Conservation (phyloP, 495 filamentous ascomycete species). For the Penicillium paradoxum region DNA sequence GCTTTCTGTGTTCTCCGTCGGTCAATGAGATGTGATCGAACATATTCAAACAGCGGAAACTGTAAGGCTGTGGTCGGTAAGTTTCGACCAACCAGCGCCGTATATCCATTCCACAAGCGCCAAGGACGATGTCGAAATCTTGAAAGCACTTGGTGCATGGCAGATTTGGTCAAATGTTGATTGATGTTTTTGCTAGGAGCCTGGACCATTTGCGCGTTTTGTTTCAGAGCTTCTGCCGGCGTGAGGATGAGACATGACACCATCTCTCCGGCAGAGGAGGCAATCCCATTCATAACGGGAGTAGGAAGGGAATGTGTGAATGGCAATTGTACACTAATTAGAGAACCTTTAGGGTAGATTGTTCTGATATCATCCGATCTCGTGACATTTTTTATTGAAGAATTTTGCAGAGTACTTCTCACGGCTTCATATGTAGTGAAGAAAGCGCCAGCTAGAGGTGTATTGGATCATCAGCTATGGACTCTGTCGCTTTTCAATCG, state of each 20-base stretch:
- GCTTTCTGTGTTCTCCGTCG: constrained; percentile 23
- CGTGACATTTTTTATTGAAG: constrained; percentile 23
- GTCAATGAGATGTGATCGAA: constrained; percentile 44
- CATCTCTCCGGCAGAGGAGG: constrained; percentile 70
- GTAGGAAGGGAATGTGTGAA: constrained; percentile 46
- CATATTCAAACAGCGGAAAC: constrained; percentile 77
- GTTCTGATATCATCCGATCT: background rate
- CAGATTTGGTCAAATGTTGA: constrained; percentile 1
- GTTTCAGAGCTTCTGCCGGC: constrained; percentile 87
- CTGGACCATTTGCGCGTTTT: constrained; percentile 75
- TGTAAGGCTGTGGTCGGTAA: constrained; percentile 83
- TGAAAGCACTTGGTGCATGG: constrained; percentile 49
- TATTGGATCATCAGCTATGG: background rate
- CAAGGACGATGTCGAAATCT: constrained; percentile 40
- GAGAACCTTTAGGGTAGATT: constrained; percentile 17
- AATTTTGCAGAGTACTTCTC: constrained; percentile 52
- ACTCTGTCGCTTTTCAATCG: background rate
- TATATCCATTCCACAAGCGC: constrained; percentile 65
- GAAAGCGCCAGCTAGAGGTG: constrained; percentile 67
- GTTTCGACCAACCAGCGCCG: constrained; percentile 71
- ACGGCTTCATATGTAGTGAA: constrained; percentile 82
- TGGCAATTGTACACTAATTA: constrained; percentile 33
- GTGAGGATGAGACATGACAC: constrained; percentile 82
- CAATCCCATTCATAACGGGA: constrained; percentile 61
- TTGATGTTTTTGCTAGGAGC: background rate